Evolutionary conservation across 805 yeast genomes (phyloP), one percentile per base, ranked within the genome.

Genomic region (Saccharomyces eubayanus): DNA sequence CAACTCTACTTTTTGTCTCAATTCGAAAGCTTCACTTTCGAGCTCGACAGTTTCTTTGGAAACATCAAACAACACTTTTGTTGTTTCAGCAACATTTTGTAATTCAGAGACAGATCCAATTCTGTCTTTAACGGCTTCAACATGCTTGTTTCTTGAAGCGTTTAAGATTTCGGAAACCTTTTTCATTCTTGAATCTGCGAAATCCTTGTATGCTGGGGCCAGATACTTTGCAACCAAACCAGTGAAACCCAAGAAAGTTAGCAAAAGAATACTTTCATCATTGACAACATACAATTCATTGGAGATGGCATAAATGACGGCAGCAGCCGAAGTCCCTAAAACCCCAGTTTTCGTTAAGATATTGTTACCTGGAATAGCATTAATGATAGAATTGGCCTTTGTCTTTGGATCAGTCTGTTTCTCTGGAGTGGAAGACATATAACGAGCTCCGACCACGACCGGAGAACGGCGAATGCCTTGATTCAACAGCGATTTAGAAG

Each of bases 31-130:
- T 76, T 89, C 82, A 60, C 97, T 95, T 82, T 94, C 99, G 69
- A 91, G 81, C 77, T 87, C 82, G 63, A 95, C 97, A 59, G 99
- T 92, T 78, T 94, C 97, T 80, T 89, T 91, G 58, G 99, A 92
- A 55, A 92, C 82, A 67, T 89, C 94, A 68, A 94, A 94, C 69
- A 94, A 82, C 66, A 86, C 85, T 77, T 89, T 84, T 72, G 99
- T 94, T 69, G 92, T 87, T 61, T 84, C 76, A 60, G 89, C 95
- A 71, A 94, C 97, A 68, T 89, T 94, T 77, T 88, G 87, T 73
- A 94, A 83, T 76, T 87, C 86, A 62, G 89, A 77, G 54, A 94
- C 98, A 62, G 88, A 81, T 56, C 79, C 85, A 66, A 94, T 92
- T 82, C 98, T 89, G 63, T 81, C 85, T 77, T 91, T 84, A 64